Percentiles rank a stretch among this genome's conserved stretches.
Conservation (phyloP, 148 eudicot genomes). For the Fagopyrum esculentum region DNA sequence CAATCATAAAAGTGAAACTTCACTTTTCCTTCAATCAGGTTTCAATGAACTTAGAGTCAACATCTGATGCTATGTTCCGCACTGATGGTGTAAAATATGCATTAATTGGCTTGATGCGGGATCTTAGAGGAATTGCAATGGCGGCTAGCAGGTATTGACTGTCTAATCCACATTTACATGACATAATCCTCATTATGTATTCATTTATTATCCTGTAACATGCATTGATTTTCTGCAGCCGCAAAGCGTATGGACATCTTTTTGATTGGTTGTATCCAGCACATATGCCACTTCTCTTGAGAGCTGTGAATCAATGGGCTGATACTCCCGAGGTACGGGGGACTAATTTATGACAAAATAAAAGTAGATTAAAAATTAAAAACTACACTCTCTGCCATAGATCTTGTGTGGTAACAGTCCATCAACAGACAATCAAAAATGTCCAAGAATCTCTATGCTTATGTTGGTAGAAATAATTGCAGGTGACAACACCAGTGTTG, state of each 20-base stretch:
- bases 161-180: background rate
- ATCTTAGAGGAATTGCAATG: slow-evolving; percentile 85
- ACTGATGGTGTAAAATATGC: slow-evolving; percentile 71
- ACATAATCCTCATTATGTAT: background rate
- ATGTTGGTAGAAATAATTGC: slow-evolving; percentile 19
- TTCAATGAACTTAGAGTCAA: slow-evolving; percentile 60
- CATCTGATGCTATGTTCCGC: slow-evolving; percentile 61
- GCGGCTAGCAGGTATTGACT: slow-evolving; percentile 62
- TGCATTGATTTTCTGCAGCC: slow-evolving; percentile 35
- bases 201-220: background rate
- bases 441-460: background rate
- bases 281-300: slow-evolving; percentile 74
- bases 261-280: slow-evolving; percentile 90
- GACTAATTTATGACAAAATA: background rate
- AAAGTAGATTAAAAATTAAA: background rate
- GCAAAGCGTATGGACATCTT: slow-evolving; percentile 71
- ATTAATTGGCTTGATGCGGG: slow-evolving; percentile 81
- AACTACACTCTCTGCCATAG: background rate
- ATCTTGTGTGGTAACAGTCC: background rate
- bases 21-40: slow-evolving; percentile 34
- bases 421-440: background rate
- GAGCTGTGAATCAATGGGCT: slow-evolving; percentile 71
- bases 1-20: background rate
- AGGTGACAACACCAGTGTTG: slow-evolving; percentile 86
- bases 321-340: slow-evolving; percentile 74